Percentiles rank a stretch among this genome's conserved stretches.
phyloP scores from a whole-genome alignment of 2,329 filamentous ascomycete species.

The Colletotrichum orbiculare region DNA sequence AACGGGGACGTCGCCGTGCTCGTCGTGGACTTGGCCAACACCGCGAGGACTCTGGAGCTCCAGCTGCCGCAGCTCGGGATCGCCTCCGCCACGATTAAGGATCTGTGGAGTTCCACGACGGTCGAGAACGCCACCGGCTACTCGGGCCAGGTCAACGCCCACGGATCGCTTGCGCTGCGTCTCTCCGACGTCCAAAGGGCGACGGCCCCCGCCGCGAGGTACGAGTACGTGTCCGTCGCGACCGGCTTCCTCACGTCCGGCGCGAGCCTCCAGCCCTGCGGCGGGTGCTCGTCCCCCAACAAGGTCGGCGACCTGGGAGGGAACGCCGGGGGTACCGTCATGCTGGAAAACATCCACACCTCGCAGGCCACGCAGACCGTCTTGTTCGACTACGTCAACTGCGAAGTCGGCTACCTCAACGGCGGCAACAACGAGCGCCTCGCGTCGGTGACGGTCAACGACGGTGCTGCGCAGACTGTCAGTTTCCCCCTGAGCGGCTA shows the following conservation, averaged over 20 bases:
- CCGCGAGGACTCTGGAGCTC: not conserved
- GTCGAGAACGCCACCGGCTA: not conserved
- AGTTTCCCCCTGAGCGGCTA: slow-evolving; percentile 3
- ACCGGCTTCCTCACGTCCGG: not conserved
- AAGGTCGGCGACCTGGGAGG: slow-evolving; percentile 5
- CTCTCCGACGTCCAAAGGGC: not conserved
- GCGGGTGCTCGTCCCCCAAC: not conserved
- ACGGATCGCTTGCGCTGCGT: slow-evolving; percentile 3
- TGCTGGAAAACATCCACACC: not conserved
- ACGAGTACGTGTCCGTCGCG: not conserved
- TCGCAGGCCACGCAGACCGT: slow-evolving; percentile 8
- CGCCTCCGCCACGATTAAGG: not conserved
- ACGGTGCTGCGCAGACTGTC: not conserved
- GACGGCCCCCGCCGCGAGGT: not conserved
- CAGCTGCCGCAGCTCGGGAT: slow-evolving; percentile 7
- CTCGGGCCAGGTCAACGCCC: slow-evolving; percentile 6
- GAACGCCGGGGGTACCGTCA: not conserved
- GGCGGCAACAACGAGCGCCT: not conserved
- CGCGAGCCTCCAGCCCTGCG: slow-evolving; percentile 1
- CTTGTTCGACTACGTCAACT: slow-evolving; percentile 4
- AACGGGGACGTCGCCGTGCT: slow-evolving; percentile 8
- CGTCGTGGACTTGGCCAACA: slow-evolving; percentile 4
- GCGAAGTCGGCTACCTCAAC: not conserved
- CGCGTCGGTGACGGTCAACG: not conserved
- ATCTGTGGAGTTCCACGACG: not conserved